These are phyloP conservation scores for Leishmania braziliensis DNA, from an alignment of 208 protist genomes.

Conservation along the genomic window DNA sequence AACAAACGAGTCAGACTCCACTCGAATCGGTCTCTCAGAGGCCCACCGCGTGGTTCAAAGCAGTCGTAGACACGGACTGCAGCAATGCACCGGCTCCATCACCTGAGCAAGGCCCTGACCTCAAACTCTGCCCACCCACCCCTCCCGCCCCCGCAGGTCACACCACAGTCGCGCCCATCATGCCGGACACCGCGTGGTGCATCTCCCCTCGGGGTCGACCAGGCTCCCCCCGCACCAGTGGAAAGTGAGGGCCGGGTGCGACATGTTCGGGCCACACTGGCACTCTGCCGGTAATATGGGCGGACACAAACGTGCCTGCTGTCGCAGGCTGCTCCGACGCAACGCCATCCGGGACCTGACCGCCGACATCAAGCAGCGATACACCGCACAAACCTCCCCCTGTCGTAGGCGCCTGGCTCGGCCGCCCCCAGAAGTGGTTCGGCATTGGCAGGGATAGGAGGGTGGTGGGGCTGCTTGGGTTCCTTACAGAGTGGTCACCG, in stretches of 20 bases:
- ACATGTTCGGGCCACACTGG: neutral
- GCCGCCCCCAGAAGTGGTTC: neutral
- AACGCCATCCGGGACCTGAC: neutral
- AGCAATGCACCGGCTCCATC: no score
- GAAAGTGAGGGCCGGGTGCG: neutral
- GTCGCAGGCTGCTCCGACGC: neutral
- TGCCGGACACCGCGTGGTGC: neutral
- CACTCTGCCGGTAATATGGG: neutral
- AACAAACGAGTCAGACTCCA: neutral
- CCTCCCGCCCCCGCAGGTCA: neutral
- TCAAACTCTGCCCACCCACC: neutral
- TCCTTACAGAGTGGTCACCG: neutral
- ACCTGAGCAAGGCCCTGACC: no score
- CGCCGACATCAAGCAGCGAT: neutral
- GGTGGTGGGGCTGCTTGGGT: neutral
- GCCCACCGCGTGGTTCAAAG: no score
- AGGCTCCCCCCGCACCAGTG: neutral
- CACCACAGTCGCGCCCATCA: neutral
- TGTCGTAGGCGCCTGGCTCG: neutral
- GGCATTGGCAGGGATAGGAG: neutral
- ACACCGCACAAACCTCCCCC: neutral
- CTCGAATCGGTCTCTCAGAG: neutral
- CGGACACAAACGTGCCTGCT: neutral
- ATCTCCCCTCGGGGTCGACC: neutral
- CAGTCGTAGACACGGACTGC: no score